Percentiles rank a stretch among this genome's conserved stretches.
phyloP scores from a whole-genome alignment of 805 yeast species.

The Candida parachauliodes region DNA sequence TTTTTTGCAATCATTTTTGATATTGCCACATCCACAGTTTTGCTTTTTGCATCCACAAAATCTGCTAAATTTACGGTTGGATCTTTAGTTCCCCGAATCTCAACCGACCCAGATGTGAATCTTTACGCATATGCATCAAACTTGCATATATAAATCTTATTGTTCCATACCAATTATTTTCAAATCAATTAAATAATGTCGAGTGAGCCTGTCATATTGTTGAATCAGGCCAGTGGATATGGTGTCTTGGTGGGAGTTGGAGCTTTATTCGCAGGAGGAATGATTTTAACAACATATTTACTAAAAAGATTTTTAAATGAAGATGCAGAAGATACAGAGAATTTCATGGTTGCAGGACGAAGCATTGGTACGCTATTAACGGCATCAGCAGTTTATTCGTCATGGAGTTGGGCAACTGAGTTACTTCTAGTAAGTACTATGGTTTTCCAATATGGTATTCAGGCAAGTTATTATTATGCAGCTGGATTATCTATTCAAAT shows the following conservation, averaged over 20 bases:
- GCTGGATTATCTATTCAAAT: constrained; percentile 27
- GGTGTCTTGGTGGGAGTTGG: constrained; percentile 30
- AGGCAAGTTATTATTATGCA: constrained; percentile 21
- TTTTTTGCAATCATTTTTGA: neutral
- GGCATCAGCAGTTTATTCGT: constrained; percentile 22
- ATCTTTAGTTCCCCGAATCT: neutral
- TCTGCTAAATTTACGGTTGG: neutral
- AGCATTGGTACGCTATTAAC: constrained; percentile 19
- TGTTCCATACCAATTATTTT: neutral
- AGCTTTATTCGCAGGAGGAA: constrained; percentile 26
- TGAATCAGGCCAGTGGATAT: constrained; percentile 27
- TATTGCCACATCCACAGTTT: constrained; percentile 3
- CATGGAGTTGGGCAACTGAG: constrained; percentile 30
- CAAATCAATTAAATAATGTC: too few species aligned
- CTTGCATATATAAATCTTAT: neutral
- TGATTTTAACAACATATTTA: constrained; percentile 22
- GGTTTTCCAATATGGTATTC: constrained; percentile 24
- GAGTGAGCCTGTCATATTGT: constrained; percentile 8
- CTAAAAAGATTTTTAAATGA: constrained; percentile 22
- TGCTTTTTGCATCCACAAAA: constrained; percentile 1
- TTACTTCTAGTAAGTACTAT: constrained; percentile 22
- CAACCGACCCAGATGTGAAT: constrained; percentile 7
- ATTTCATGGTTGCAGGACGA: constrained; percentile 25
- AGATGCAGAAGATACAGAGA: constrained; percentile 23
- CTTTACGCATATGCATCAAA: neutral